A percentile compares a stretch with the other conserved stretches of the same genome.
Conservation (phyloP, 257 asterid genomes). For the Cruciata laevipes region DNA sequence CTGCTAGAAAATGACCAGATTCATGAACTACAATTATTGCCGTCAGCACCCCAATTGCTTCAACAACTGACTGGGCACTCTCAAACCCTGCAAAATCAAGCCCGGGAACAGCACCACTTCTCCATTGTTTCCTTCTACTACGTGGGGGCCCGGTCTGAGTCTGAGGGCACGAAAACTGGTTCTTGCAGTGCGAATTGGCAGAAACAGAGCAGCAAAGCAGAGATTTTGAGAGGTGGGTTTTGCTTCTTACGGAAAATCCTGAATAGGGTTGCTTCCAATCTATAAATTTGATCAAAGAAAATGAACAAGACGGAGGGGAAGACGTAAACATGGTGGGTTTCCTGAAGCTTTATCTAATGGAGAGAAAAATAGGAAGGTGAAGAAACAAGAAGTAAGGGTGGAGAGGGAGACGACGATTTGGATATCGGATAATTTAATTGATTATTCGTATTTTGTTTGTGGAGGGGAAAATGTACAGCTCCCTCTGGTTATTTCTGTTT, state of each 20-base stretch:
- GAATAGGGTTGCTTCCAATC: constrained; percentile 41
- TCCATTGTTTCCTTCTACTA: constrained; percentile 30
- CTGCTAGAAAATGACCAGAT: constrained; percentile 90
- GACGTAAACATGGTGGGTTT: constrained; percentile 54
- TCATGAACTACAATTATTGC: constrained; percentile 86
- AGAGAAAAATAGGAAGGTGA: constrained; percentile 10
- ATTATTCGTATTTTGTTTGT: constrained; percentile 41
- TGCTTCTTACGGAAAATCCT: constrained; percentile 28
- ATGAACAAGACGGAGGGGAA: constrained; percentile 37
- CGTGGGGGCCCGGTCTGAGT: constrained; percentile 18
- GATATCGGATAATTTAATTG: constrained; percentile 18
- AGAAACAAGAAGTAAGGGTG: constrained; percentile 7
- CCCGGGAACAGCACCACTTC: constrained; percentile 49
- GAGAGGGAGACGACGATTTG: constrained; percentile 17
- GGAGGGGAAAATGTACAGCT: constrained; percentile 42
- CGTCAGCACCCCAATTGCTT: constrained; percentile 75
- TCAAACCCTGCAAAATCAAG: constrained; percentile 61
- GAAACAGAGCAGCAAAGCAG: constrained; percentile 16
- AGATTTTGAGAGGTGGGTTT: constrained; percentile 29
- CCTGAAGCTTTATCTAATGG: constrained; percentile 10
- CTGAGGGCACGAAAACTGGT: constrained; percentile 26
- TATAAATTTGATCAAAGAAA: constrained; percentile 34
- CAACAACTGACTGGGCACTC: constrained; percentile 69
- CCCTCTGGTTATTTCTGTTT: not conserved
- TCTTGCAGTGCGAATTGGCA: constrained; percentile 33